These are phyloP conservation scores for Botrytis aclada DNA, from an alignment of 2,329 filamentous ascomycete species.

Conservation along the genomic window DNA sequence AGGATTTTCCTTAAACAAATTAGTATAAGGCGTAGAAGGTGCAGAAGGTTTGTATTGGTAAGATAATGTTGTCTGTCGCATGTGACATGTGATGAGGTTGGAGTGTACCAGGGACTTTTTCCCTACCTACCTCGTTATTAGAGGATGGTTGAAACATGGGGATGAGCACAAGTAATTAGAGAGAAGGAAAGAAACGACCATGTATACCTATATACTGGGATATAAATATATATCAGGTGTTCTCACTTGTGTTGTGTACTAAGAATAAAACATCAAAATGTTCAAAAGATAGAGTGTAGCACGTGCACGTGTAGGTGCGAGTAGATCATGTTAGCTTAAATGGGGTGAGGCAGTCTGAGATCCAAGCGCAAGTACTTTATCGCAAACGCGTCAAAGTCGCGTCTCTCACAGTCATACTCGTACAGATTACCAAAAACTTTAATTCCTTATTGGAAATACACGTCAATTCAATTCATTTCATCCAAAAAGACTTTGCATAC, in stretches of 20 bases:
- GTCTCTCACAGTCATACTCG: background rate
- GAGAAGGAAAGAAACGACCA: too few relatives aligned
- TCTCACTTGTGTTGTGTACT: too few relatives aligned
- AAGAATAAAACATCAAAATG: too few relatives aligned
- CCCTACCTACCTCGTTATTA: background rate
- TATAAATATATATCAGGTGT: too few relatives aligned
- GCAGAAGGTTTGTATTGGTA: background rate
- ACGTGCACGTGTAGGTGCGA: too few relatives aligned
- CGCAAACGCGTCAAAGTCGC: background rate
- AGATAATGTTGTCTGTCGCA: background rate
- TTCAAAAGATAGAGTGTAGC: too few relatives aligned
- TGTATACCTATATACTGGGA: too few relatives aligned
- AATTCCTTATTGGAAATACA: background rate
- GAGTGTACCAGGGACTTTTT: background rate
- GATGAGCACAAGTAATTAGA: too few relatives aligned
- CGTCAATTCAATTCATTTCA: background rate
- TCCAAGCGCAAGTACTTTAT: background rate
- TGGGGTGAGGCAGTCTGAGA: too few relatives aligned
- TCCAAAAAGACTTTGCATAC: background rate
- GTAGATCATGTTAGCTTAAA: too few relatives aligned
- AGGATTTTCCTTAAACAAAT: background rate
- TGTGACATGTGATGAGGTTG: background rate
- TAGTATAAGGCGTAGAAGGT: background rate
- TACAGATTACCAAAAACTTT: background rate
- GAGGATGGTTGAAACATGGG: background rate